A percentile compares a stretch with the other conserved stretches of the same genome.
These are phyloP conservation scores for Phialophora macrospora DNA, from an alignment of 2,329 filamentous ascomycete species.

Conservation along the genomic window DNA sequence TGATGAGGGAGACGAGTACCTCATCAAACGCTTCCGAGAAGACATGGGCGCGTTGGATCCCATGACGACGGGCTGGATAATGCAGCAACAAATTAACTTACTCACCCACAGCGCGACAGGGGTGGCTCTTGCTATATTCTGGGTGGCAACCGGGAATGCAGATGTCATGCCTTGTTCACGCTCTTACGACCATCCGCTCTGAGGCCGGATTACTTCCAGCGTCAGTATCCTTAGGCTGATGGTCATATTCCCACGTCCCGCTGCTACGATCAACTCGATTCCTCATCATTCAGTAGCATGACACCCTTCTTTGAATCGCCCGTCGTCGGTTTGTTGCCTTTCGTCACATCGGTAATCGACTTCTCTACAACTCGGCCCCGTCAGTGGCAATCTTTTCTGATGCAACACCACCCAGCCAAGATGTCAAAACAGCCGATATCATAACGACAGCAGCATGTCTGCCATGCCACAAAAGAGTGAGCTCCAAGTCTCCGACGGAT, in stretches of 20 bases:
- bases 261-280: neutral
- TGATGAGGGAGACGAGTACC: constrained; percentile 12
- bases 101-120: neutral
- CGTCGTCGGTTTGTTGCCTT: neutral
- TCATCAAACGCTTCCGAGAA: constrained; percentile 29
- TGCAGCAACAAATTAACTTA: neutral
- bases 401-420: neutral
- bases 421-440: neutral
- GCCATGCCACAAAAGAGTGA: neutral
- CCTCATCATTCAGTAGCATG: neutral
- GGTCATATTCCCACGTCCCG: neutral
- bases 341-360: neutral
- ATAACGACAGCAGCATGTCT: neutral
- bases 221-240: neutral
- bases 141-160: too few relatives aligned
- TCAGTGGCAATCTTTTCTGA: neutral
- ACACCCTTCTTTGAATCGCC: neutral
- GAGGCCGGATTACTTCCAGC: neutral
- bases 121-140: neutral
- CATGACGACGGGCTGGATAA: constrained; percentile 15
- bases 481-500: neutral
- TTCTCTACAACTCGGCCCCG: neutral
- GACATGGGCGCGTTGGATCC: constrained; percentile 25
- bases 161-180: neutral
- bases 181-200: neutral